These are phyloP conservation scores for Cutaneotrichosporon sp. DNA, from an alignment of 1,284 basidiomycete species.

Conservation along the genomic window DNA sequence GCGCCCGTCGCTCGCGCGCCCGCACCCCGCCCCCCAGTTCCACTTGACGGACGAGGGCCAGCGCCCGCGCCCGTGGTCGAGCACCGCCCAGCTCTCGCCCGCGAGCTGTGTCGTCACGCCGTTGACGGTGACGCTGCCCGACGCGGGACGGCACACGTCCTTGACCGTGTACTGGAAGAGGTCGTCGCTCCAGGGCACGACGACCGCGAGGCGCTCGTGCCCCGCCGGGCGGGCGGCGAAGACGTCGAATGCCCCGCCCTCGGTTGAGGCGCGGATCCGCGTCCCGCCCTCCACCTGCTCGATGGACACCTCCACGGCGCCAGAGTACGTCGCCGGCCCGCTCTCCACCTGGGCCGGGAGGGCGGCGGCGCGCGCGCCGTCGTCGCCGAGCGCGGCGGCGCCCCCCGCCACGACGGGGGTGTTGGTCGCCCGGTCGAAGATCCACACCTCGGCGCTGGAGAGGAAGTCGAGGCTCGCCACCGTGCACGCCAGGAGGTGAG, in stretches of 20 bases:
- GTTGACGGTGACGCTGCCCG: slow-evolving; percentile 9
- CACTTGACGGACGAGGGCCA: slow-evolving; percentile 18
- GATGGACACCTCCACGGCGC: slow-evolving; percentile 9
- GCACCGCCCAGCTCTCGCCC: slow-evolving; percentile 22
- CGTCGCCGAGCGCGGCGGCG: background rate
- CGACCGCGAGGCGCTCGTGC: slow-evolving; percentile 21
- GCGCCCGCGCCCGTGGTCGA: slow-evolving; percentile 17
- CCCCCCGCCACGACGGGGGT: background rate
- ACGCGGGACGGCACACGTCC: slow-evolving; percentile 19
- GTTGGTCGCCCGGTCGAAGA: slow-evolving; percentile 11
- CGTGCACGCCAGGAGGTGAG: slow-evolving; percentile 14
- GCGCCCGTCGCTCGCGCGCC: slow-evolving; percentile 6
- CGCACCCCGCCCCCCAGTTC: slow-evolving; percentile 23
- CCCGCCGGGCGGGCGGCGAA: slow-evolving; percentile 13
- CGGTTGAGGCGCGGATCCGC: slow-evolving; percentile 11
- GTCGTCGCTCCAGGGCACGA: slow-evolving; percentile 20
- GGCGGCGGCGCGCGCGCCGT: background rate
- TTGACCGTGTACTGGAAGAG: slow-evolving; percentile 27
- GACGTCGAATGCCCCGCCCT: slow-evolving; percentile 16
- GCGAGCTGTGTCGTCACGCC: background rate
- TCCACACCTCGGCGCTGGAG: slow-evolving; percentile 8
- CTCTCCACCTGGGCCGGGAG: slow-evolving; percentile 13
- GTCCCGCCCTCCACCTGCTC: slow-evolving; percentile 16
- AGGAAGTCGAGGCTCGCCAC: slow-evolving; percentile 17
- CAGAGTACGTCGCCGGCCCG: slow-evolving; percentile 9